Base-by-base conservation (phyloP, 2,329 filamentous ascomycete genomes). In the Alternaria burnsii region DNA sequence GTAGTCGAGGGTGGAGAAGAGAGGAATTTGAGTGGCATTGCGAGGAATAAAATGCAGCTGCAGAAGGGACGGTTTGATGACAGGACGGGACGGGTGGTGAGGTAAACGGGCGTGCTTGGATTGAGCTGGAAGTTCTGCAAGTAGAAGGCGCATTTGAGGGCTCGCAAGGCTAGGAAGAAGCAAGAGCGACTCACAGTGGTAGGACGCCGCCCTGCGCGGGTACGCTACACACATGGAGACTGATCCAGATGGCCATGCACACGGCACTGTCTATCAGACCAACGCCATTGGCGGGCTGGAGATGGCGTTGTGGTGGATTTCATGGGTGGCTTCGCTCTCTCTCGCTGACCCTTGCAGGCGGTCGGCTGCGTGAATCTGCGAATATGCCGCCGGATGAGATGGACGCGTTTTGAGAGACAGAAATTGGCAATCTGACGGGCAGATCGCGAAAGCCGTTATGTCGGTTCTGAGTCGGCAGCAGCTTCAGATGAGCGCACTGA, bases 61-160 rank as follows among this genome's bases (percentile, higher is more conserved):
- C 48, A 58, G 58, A 61, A 61, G 56, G 47, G 26, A 9, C 46
- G 4, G 60, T 32, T 11, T 38, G 38, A 30, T 26, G 24, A 26
- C 24, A 28, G 30, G 46, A 48, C 47, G 36, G 46, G 22, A 42
- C 26, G 34, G 52, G 20, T 24, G 54, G 48, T 36, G 53, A 52
- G 20, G 32, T 16, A 55, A 38, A 38, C 32, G 51, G 38, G 26
- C 43, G 20, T 24, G 24, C 4, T n/a, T 44, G 28, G 20, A 40
- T 26, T n/a, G 20, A 50, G 52, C 22, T 41, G 46, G 18, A 32
- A 12, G 12, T 48, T 38, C 55, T 62, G 48, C 24, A 57, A 48
- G 47, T 36, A 61, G 61, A 58, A 66, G 61, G 58, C 46, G 55
- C 55, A 34, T 42, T 32, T 14, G 53, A 57, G 30, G 51, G 59